Percentiles rank a stretch among this genome's conserved stretches.
These are phyloP conservation scores for Kurtzmaniella fragi DNA, from an alignment of 805 yeast species.

Conservation along the genomic window DNA sequence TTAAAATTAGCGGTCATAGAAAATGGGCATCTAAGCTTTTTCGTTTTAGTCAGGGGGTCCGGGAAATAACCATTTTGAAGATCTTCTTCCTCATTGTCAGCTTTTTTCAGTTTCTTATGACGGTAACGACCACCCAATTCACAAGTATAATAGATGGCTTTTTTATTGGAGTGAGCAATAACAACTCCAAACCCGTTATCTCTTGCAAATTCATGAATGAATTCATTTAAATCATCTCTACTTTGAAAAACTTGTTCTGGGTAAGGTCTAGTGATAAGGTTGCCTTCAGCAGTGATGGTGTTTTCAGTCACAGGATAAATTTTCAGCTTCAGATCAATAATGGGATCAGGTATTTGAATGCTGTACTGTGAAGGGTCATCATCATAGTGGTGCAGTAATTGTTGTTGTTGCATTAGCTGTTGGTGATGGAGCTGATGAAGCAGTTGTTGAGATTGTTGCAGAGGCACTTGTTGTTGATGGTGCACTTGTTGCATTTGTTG, in stretches of 20 bases:
- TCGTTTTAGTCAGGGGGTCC: constrained; percentile 41
- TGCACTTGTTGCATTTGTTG: constrained; percentile 10
- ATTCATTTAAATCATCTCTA: constrained; percentile 47
- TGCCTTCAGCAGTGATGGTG: constrained; percentile 45
- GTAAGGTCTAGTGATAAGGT: constrained; percentile 49
- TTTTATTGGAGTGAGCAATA: constrained; percentile 53
- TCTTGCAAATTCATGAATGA: constrained; percentile 51
- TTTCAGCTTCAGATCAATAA: constrained; percentile 36
- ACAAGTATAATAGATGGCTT: constrained; percentile 56
- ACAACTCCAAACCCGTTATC: constrained; percentile 57
- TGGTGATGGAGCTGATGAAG: constrained; percentile 10
- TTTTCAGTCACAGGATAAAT: constrained; percentile 41
- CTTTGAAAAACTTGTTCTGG: constrained; percentile 49
- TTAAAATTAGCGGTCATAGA: constrained; percentile 55
- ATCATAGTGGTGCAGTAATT: constrained; percentile 11
- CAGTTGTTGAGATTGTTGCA: constrained; percentile 20
- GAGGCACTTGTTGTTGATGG: constrained; percentile 9
- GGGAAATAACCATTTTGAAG: constrained; percentile 29
- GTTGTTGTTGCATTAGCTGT: constrained; percentile 12
- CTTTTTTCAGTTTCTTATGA: constrained; percentile 38
- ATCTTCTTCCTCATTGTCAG: constrained; percentile 12
- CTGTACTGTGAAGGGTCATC: constrained; percentile 36
- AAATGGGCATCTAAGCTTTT: constrained; percentile 53
- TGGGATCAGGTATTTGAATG: constrained; percentile 44
- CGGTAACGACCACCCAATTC: constrained; percentile 55